Evolutionary conservation across 129 eudicot genomes (phyloP), one percentile per base, ranked within the genome.

Genomic region (Pseudognaphalium luteoalbum): DNA sequence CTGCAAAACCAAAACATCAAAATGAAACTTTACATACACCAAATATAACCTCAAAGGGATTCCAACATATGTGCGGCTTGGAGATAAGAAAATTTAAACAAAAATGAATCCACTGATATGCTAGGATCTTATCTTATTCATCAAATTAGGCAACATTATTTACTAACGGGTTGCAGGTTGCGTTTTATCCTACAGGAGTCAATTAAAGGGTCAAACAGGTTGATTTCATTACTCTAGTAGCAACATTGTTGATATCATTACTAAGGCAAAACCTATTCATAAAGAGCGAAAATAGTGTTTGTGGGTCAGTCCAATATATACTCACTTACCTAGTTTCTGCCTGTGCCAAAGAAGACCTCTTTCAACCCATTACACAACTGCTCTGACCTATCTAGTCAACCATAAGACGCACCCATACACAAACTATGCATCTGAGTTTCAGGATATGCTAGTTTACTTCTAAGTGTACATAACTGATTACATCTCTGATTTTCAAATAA

Each of bases 1-100:
- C 97, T 93, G 84, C 60, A 73, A 54, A 57, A 77, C 63, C 25
- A 17, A 17, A 35, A 68, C 16, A 75, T 29, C n/a, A 61, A 28
- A 44, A 56, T 20, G 62, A 12, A 47, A 57, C n/a, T 50, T 44
- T 12, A 19, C 16, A 11, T 44, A 44, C 16, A 41, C 15, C 1
- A 0, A 41, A 41, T 9, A 1, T 7, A 41, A 41, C 9, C 9
- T 41, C 3, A 3, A 41, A 7, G 1, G 12, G 3, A 41, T 7
- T 41, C 2, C 2, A 14, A 41, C 12, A 9, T 41, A 7, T 39
- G 44, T 39, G 7, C 11, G 10, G 44, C 44, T 39, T 39, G 44
- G 44, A 44, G 41, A 67, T 19, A 67, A 19, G 25, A 37, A 39
- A 68, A 42, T 21, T n/a, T 12, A 68, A 41, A 41, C 50, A 0